phyloP scores from a whole-genome alignment of 192 early-diverging fungal species.

The Rhizophagus prolifer region DNA sequence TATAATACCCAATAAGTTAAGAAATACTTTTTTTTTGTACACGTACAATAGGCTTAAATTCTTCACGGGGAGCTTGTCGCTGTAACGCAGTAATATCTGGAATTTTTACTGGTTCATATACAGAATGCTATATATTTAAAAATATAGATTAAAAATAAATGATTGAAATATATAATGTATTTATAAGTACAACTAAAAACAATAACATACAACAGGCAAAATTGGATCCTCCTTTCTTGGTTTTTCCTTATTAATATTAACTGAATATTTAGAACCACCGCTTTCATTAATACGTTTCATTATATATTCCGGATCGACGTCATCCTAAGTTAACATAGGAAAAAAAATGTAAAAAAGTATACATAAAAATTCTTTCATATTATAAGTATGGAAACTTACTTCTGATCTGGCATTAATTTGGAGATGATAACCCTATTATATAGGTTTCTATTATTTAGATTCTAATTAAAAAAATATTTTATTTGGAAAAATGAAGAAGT shows the following conservation, averaged over 20 bases:
- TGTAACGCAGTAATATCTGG: conserved; percentile 58
- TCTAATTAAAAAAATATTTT: background rate
- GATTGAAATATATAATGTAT: no score
- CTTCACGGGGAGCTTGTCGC: conserved; percentile 47
- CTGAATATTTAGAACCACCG: conserved; percentile 89
- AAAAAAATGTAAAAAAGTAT: background rate
- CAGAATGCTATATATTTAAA: conserved; percentile 43
- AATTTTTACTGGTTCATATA: conserved; percentile 58
- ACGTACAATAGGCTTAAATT: conserved; percentile 40
- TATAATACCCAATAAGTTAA: background rate
- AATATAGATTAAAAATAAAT: background rate
- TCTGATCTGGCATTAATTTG: conserved; percentile 84
- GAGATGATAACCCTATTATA: conserved; percentile 72
- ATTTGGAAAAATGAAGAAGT: background rate
- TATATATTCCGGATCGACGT: conserved; percentile 80
- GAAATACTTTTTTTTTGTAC: background rate
- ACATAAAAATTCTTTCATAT: no score
- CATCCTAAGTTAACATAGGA: conserved; percentile 42
- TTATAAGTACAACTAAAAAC: background rate
- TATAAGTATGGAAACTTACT: conserved; percentile 21
- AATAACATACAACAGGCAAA: conserved; percentile 45
- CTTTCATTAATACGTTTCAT: conserved; percentile 82
- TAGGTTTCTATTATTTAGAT: conserved; percentile 1
- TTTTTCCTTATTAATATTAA: conserved; percentile 55
- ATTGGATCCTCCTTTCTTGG: conserved; percentile 36